Percentiles rank a stretch among this genome's conserved stretches.
phyloP scores from a whole-genome alignment of 768 basidiomycete species.

The Xerocomus spinulosus region DNA sequence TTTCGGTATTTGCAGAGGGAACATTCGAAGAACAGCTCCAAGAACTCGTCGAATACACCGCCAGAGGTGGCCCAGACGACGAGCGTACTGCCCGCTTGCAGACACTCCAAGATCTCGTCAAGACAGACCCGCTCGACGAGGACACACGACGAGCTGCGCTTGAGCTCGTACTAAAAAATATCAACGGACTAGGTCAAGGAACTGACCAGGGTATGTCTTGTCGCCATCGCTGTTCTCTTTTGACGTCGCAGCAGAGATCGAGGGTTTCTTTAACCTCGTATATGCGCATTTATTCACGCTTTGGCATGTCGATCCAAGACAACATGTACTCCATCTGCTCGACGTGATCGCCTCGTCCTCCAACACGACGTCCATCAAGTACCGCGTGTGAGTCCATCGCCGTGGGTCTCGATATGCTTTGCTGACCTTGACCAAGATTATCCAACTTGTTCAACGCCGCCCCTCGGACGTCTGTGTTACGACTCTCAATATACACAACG shows the following conservation, averaged over 20 bases:
- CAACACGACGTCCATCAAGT: constrained; percentile 57
- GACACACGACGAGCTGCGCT: constrained; percentile 51
- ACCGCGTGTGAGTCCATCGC: constrained; percentile 54
- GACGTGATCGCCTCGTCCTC: constrained; percentile 51
- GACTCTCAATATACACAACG: constrained; percentile 56
- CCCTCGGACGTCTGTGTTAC: constrained; percentile 60
- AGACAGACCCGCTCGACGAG: constrained; percentile 49
- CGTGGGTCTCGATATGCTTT: neutral
- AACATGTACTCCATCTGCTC: constrained; percentile 47
- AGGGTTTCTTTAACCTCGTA: constrained; percentile 85
- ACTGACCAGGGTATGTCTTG: constrained; percentile 61
- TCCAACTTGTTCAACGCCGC: constrained; percentile 80
- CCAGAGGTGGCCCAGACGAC: constrained; percentile 62
- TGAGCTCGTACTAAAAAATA: constrained; percentile 54
- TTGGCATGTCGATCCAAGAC: constrained; percentile 49
- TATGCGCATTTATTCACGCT: constrained; percentile 67
- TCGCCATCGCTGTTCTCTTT: neutral
- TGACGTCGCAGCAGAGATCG: constrained; percentile 51
- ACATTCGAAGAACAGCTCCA: constrained; percentile 83
- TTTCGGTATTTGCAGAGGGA: constrained; percentile 83
- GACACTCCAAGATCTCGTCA: constrained; percentile 61
- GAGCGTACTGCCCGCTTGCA: constrained; percentile 57
- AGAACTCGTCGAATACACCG: constrained; percentile 74
- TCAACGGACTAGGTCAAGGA: constrained; percentile 71
- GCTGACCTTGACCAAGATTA: constrained; percentile 41